These are phyloP conservation scores for Funneliformis mosseae DNA, from an alignment of 192 early-diverging fungal species.

Conservation along the genomic window DNA sequence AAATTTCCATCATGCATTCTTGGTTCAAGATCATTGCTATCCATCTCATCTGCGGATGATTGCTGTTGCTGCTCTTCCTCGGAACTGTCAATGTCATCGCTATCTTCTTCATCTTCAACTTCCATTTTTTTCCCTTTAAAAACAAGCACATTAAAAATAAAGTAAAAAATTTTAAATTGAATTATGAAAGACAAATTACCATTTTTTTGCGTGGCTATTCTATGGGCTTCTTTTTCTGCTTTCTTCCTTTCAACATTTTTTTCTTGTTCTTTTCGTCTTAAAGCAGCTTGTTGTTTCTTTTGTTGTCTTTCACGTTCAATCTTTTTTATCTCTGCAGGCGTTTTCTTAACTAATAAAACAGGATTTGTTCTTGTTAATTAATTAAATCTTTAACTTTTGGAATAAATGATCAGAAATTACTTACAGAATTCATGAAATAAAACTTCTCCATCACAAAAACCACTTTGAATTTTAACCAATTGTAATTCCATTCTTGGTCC, in stretches of 20 bases:
- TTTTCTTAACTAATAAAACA: slow-evolving; percentile 61
- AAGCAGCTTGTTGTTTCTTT: slow-evolving; percentile 64
- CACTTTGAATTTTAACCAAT: slow-evolving; percentile 87
- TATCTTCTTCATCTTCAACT: slow-evolving; percentile 35
- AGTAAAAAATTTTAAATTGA: neutral
- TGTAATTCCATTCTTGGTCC: slow-evolving; percentile 88
- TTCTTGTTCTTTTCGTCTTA: slow-evolving; percentile 80
- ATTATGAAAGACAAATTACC: slow-evolving; percentile 29
- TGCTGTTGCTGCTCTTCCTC: slow-evolving; percentile 40
- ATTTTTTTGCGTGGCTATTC: slow-evolving; percentile 46
- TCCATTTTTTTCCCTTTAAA: neutral
- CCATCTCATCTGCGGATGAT: slow-evolving; percentile 34
- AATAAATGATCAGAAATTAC: slow-evolving; percentile 33
- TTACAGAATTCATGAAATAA: slow-evolving; percentile 83
- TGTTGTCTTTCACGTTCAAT: slow-evolving; percentile 61
- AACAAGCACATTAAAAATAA: neutral
- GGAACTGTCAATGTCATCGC: slow-evolving; percentile 43
- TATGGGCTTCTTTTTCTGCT: slow-evolving; percentile 60
- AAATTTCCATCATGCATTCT: slow-evolving; percentile 38
- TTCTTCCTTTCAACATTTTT: slow-evolving; percentile 81
- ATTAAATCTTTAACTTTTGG: neutral
- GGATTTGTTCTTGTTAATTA: neutral
- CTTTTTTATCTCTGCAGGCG: slow-evolving; percentile 71
- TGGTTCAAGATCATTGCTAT: neutral
- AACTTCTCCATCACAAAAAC: slow-evolving; percentile 91